These are phyloP conservation scores for Mycena haematopus DNA, from an alignment of 768 basidiomycete genomes.

Conservation along the genomic window DNA sequence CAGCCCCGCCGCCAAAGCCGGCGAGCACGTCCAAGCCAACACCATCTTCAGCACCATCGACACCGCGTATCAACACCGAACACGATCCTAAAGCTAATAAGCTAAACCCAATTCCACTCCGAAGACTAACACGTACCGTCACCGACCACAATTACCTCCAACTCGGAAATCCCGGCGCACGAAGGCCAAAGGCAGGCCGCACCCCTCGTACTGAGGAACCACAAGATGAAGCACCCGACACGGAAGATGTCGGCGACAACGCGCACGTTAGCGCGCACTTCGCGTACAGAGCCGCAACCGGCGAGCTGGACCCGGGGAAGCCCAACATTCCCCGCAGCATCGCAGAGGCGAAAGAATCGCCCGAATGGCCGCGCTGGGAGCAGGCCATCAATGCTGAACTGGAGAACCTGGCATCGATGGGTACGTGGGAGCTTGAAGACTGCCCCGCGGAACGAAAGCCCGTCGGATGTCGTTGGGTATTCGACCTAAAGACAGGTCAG, in stretches of 20 bases:
- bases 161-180: slow-evolving; percentile 8
- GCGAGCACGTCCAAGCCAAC: not conserved
- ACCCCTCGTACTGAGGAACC: not conserved
- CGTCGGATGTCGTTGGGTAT: slow-evolving; percentile 7
- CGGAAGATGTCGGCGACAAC: not conserved
- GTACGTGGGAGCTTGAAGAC: slow-evolving; percentile 11
- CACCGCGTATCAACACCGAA: not conserved
- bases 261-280: not conserved
- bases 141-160: too few species aligned
- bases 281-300: not conserved
- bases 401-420: not conserved
- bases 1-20: not conserved
- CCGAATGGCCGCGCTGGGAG: slow-evolving; percentile 9
- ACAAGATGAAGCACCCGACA: not conserved
- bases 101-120: slow-evolving; percentile 16
- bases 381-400: slow-evolving; percentile 6
- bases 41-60: slow-evolving; percentile 3
- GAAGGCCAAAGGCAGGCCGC: not conserved
- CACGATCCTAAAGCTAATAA: slow-evolving; percentile 3
- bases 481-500: slow-evolving; percentile 9
- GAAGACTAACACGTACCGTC: slow-evolving; percentile 8
- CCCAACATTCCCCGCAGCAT: not conserved
- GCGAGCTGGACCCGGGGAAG: not conserved
- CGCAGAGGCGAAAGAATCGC: not conserved
- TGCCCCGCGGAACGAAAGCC: slow-evolving; percentile 3